Evolutionary conservation across 495 filamentous ascomycete genomes (phyloP).

Genomic region (Aspergillus homomorphus): DNA sequence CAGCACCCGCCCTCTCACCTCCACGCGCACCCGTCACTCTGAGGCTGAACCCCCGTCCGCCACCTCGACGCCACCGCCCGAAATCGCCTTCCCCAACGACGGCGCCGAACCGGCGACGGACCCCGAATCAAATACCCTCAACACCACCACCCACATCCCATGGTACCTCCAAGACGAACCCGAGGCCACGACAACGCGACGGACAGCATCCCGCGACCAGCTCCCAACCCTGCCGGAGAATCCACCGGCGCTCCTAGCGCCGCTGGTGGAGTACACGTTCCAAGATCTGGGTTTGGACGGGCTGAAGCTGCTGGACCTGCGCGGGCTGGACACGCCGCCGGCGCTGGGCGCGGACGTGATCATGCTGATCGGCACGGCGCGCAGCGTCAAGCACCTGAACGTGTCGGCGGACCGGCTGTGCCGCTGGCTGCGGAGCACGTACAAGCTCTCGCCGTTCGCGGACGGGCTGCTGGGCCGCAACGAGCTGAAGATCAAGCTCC

Average conservation of each 20-base stretch:
- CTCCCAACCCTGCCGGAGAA: conserved; percentile 74
- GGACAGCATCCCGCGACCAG: conserved; percentile 36
- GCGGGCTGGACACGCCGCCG: conserved; percentile 76
- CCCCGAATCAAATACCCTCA: not conserved
- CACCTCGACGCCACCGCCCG: not conserved
- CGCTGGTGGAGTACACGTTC: conserved; percentile 73
- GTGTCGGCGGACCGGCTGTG: conserved; percentile 87
- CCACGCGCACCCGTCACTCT: not conserved
- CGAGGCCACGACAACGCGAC: not conserved
- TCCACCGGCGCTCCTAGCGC: conserved; percentile 67
- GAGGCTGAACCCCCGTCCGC: not conserved
- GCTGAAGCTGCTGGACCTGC: conserved; percentile 74
- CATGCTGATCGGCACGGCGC: conserved; percentile 91
- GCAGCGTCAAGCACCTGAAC: conserved; percentile 90
- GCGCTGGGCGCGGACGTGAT: conserved; percentile 83
- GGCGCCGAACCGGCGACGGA: not conserved
- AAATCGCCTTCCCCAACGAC: not conserved
- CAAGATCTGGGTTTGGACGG: conserved; percentile 81
- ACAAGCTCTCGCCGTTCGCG: conserved; percentile 68
- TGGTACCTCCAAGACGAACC: not conserved
- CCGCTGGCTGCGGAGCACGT: conserved; percentile 73
- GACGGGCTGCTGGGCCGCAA: conserved; percentile 88
- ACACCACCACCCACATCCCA: conserved; percentile 6
- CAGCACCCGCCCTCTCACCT: not conserved
- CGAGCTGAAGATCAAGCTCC: conserved; percentile 83